Evolutionary conservation across 257 asterid genomes (phyloP).

Genomic region (Henckelia pumila): DNA sequence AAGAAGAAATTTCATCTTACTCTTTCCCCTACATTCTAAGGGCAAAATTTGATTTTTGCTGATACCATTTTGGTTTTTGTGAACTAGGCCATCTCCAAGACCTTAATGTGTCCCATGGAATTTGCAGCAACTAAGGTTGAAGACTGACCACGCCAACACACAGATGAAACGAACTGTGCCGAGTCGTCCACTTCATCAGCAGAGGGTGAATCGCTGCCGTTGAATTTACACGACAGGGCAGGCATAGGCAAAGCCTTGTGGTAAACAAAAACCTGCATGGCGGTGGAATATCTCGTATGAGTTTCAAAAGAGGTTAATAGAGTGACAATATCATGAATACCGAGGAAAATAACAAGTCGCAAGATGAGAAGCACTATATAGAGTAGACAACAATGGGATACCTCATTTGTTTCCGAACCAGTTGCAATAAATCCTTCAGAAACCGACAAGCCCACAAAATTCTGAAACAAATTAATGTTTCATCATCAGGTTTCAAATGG

Average conservation of each 20-base stretch:
- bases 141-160: conserved; percentile 92
- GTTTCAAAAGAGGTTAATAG: not conserved
- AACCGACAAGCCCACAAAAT: conserved; percentile 91
- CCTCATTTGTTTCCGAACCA: conserved; percentile 98
- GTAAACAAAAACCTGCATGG: conserved; percentile 69
- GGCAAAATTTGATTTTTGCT: not conserved
- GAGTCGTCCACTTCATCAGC: conserved; percentile 72
- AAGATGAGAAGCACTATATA: not conserved
- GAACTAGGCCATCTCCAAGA: conserved; percentile 79
- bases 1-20: not conserved
- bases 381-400: conserved; percentile 26
- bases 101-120: conserved; percentile 87
- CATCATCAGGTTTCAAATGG: conserved; percentile 21
- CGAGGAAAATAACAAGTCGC: not conserved
- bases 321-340: not conserved
- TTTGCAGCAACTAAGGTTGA: conserved; percentile 91
- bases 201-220: conserved; percentile 56
- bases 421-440: conserved; percentile 94
- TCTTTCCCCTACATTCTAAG: not conserved
- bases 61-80: not conserved
- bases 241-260: conserved; percentile 96
- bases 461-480: conserved; percentile 49
- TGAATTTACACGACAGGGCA: conserved; percentile 64
- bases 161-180: conserved; percentile 87
- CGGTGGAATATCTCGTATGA: not conserved